Evolutionary conservation across 352 stramenopile species (phyloP).

Genomic region (Peronospora farinosa): DNA sequence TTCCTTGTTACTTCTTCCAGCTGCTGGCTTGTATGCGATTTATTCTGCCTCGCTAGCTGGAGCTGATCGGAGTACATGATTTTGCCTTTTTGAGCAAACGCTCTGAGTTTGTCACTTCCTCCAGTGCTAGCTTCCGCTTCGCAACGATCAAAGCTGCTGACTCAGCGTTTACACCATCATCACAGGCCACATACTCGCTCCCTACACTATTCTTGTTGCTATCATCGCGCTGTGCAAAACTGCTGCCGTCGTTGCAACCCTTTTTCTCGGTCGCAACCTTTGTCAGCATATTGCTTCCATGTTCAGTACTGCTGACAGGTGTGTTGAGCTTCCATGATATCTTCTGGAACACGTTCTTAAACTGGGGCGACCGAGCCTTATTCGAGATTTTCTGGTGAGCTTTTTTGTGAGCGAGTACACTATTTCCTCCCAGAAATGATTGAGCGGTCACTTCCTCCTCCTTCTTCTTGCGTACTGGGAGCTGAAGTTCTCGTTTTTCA

Average conservation of each 20-base stretch:
- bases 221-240: constrained; percentile 12
- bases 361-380: constrained; percentile 44
- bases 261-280: constrained; percentile 4
- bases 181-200: constrained; percentile 6
- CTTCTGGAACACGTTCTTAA: constrained; percentile 77
- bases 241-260: constrained; percentile 8
- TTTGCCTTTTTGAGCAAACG: constrained; percentile 72
- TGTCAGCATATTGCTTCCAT: constrained; percentile 10
- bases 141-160: constrained; percentile 23
- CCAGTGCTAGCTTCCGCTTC: constrained; percentile 63
- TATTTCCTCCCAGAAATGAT: constrained; percentile 45
- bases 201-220: constrained; percentile 35
- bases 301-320: constrained; percentile 12
- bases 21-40: constrained; percentile 24
- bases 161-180: constrained; percentile 12
- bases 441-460: constrained; percentile 42
- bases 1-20: constrained; percentile 20
- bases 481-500: constrained; percentile 50
- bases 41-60: constrained; percentile 32
- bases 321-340: constrained; percentile 58
- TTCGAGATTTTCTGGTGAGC: constrained; percentile 28
- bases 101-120: constrained; percentile 42
- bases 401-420: constrained; percentile 41
- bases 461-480: constrained; percentile 53
- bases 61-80: constrained; percentile 63